Evolutionary conservation across 2,329 filamentous ascomycete species (phyloP), one percentile per base, ranked within the genome.

Genomic region (Ascochyta pisi): DNA sequence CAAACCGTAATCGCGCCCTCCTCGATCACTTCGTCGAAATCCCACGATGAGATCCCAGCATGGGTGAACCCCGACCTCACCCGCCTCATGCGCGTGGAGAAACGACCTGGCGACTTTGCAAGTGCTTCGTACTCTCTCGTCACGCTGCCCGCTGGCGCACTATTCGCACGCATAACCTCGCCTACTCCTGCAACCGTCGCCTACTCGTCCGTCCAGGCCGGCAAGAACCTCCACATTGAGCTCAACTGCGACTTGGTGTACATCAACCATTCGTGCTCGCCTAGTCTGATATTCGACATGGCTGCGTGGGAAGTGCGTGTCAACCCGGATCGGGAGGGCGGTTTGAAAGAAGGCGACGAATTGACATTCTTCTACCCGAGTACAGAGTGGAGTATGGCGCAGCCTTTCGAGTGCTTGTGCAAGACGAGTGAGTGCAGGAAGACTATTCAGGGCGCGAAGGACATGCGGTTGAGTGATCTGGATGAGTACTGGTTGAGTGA

Each of bases 351-450:
- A 8, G 78, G 78, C 1, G 77, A 79, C 33, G 75, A 77, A 48
- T 57, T 80, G 40, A 76, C 76, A 70, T 91, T 90, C 78, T 91
- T 91, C 76, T 91, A 91, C 66, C 88, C 89, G 4, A 89, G 86
- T 50, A 90, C 88, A 1, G 89, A 91, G 75, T 91, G 87, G 87
- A 68, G 80, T 67, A 90, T 91, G 88, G 85, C 85, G 29, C 88
- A 91, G 78, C 82, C 86, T 4, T 91, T 91, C 69, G 76, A 83
- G 57, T 91, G 89, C 71, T 78, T 83, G 56, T 91, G 89, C 70
- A 80, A 81, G 58, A 80, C 79, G 16, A 63, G 78, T 0, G 76
- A 77, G 19, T 91, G 89, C 76, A 81, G 82, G 48, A 87, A 87
- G 15, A 79, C 74, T 60, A 89, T 91, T 60, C 73, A 77, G 39